Percentiles rank a stretch among this genome's conserved stretches.
These are phyloP conservation scores for Berkeleyomyces rouxiae DNA, from an alignment of 2,329 filamentous ascomycete species.

Conservation along the genomic window DNA sequence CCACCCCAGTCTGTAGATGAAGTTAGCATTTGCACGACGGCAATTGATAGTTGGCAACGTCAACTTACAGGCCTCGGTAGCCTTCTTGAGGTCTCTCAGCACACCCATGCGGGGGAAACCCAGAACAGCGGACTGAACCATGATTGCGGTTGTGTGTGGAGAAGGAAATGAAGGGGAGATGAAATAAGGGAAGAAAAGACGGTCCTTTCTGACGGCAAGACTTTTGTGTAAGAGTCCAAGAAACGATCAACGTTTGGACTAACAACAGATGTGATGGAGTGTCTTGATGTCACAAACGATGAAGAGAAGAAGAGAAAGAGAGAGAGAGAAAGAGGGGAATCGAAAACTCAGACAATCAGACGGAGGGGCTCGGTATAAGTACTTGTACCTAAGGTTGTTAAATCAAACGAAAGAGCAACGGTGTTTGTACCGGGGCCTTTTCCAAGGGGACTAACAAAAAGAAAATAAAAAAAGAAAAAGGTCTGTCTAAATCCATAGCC, in stretches of 20 bases:
- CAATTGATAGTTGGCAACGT: background rate
- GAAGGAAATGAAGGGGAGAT: background rate
- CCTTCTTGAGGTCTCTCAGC: conserved; percentile 99
- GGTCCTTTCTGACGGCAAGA: conserved; percentile 6
- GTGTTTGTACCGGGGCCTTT: background rate
- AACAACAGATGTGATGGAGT: conserved; percentile 6
- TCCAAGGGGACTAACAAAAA: background rate
- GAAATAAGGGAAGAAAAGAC: background rate
- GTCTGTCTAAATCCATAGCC: background rate
- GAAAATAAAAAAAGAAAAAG: background rate
- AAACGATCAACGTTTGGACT: conserved; percentile 10
- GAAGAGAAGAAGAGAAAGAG: conserved; percentile 6
- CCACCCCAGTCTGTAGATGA: conserved; percentile 53
- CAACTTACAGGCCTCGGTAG: conserved; percentile 75
- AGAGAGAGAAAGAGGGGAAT: background rate
- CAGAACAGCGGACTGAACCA: conserved; percentile 62
- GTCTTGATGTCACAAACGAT: conserved; percentile 5
- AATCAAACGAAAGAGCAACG: background rate
- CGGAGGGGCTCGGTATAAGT: conserved; percentile 5
- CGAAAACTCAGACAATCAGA: background rate
- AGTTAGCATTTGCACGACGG: conserved; percentile 14
- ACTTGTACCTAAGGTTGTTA: background rate
- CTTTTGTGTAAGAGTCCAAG: conserved; percentile 1
- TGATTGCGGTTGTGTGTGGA: conserved; percentile 25
- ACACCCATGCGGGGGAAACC: conserved; percentile 98